Evolutionary conservation across 1,139 yeast species (phyloP).

Genomic region (Protomyces pachydermus): DNA sequence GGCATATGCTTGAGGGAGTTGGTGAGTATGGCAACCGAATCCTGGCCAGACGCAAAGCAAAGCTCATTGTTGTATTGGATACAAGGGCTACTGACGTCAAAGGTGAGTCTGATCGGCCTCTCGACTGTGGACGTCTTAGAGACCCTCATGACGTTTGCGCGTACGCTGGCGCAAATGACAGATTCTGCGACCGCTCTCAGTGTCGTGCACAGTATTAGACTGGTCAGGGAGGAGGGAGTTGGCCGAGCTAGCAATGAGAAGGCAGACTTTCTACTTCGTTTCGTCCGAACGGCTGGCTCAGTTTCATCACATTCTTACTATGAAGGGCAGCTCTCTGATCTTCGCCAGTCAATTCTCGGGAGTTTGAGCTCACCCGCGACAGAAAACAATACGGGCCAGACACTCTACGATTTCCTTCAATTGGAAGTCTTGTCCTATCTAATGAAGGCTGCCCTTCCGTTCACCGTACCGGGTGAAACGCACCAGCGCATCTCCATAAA

Average conservation of each 20-base stretch:
- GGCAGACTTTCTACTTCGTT: constrained; percentile 30
- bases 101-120: constrained; percentile 79
- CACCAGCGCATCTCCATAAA: not conserved
- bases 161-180: constrained; percentile 42
- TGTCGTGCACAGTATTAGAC: not conserved
- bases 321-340: constrained; percentile 73
- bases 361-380: constrained; percentile 24
- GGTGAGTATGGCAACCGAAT: constrained; percentile 36
- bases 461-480: not conserved
- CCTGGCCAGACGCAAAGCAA: constrained; percentile 42
- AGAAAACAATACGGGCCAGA: not conserved
- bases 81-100: constrained; percentile 67
- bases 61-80: constrained; percentile 51
- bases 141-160: constrained; percentile 57
- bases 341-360: constrained; percentile 50
- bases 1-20: constrained; percentile 43
- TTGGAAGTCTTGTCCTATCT: not conserved
- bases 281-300: constrained; percentile 50
- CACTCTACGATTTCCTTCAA: not conserved
- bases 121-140: constrained; percentile 79
- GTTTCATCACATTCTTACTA: constrained; percentile 70
- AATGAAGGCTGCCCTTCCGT: not conserved
- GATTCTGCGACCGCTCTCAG: constrained; percentile 1
- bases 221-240: not conserved
- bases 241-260: not conserved